These are phyloP conservation scores for Sarocladium brachiariae DNA, from an alignment of 2,329 filamentous ascomycete genomes.

Conservation along the genomic window DNA sequence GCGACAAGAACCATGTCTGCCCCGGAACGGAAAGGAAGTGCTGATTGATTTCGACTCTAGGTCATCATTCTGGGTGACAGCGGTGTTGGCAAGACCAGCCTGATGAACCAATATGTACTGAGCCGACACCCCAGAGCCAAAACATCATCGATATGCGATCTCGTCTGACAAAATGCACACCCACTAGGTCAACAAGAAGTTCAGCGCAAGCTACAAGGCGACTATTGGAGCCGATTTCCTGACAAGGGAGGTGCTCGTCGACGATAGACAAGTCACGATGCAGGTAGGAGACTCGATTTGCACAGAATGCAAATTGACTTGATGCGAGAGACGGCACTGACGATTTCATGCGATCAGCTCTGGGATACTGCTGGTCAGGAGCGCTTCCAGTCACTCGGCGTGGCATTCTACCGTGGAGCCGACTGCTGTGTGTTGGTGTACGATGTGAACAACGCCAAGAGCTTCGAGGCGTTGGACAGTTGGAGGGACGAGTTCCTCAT, in stretches of 20 bases:
- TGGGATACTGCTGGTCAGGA: slow-evolving; percentile 98
- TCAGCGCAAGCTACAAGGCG: slow-evolving; percentile 98
- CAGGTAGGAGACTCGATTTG: slow-evolving; percentile 54
- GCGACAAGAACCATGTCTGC: not conserved
- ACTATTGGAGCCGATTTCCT: slow-evolving; percentile 98
- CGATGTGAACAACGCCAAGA: slow-evolving; percentile 99
- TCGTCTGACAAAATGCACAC: not conserved
- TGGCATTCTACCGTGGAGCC: slow-evolving; percentile 94
- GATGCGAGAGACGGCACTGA: slow-evolving; percentile 6
- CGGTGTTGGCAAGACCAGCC: slow-evolving; percentile 96
- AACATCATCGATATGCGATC: slow-evolving; percentile 12
- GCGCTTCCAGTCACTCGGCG: slow-evolving; percentile 92
- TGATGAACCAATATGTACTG: slow-evolving; percentile 99
- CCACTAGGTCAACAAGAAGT: slow-evolving; percentile 96
- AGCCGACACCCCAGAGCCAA: slow-evolving; percentile 13
- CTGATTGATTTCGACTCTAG: slow-evolving; percentile 37
- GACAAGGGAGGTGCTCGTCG: slow-evolving; percentile 94
- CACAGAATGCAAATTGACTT: not conserved
- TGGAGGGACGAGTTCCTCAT: slow-evolving; percentile 99
- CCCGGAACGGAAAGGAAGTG: slow-evolving; percentile 7
- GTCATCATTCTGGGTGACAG: slow-evolving; percentile 99
- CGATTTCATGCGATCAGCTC: slow-evolving; percentile 48
- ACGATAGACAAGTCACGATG: slow-evolving; percentile 97
- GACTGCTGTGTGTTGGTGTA: slow-evolving; percentile 98
- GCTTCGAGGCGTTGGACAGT: slow-evolving; percentile 95